Conservation (phyloP, 192 early-diverging fungal species). For the Coemansia sp. region DNA sequence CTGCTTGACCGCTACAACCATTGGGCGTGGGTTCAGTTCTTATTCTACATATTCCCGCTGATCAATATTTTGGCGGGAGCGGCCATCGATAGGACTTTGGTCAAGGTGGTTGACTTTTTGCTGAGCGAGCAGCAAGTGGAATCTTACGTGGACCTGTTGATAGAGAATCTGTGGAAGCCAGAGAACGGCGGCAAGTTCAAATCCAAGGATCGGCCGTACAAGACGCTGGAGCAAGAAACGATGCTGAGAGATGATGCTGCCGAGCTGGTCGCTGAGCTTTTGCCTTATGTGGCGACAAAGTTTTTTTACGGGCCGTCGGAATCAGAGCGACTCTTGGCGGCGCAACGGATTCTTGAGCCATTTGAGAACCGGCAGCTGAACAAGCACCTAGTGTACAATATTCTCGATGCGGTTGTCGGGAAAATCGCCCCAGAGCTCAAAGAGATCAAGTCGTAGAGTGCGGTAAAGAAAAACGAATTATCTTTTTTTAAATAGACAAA, state of each 20-base stretch:
- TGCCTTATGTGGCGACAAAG: constrained; percentile 45
- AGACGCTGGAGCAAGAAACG: constrained; percentile 52
- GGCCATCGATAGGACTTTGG: constrained; percentile 50
- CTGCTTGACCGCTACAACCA: constrained; percentile 51
- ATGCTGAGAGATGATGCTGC: constrained; percentile 42
- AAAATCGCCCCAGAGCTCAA: constrained; percentile 54
- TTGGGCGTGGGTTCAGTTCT: constrained; percentile 56
- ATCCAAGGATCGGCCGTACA: constrained; percentile 38
- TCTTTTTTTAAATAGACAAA: constrained; percentile 5
- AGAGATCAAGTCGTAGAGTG: constrained; percentile 15
- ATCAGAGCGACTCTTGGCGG: constrained; percentile 38
- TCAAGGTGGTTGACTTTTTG: constrained; percentile 45
- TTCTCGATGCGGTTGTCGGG: constrained; percentile 47
- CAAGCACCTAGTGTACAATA: constrained; percentile 55
- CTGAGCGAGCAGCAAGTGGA: constrained; percentile 50
- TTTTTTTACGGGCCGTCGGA: constrained; percentile 51
- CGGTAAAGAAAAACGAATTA: neutral
- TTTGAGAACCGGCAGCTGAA: constrained; percentile 58
- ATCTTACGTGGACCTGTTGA: constrained; percentile 32
- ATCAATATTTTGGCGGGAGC: constrained; percentile 50
- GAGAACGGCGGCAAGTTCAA: constrained; percentile 47
- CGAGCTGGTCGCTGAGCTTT: constrained; percentile 47
- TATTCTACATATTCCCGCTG: constrained; percentile 54
- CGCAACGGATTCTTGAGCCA: constrained; percentile 49
- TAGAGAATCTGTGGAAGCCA: constrained; percentile 44